Evolutionary conservation across 352 stramenopile species (phyloP), one percentile per base, ranked within the genome.

Genomic region (Phytopythium kandeliae): DNA sequence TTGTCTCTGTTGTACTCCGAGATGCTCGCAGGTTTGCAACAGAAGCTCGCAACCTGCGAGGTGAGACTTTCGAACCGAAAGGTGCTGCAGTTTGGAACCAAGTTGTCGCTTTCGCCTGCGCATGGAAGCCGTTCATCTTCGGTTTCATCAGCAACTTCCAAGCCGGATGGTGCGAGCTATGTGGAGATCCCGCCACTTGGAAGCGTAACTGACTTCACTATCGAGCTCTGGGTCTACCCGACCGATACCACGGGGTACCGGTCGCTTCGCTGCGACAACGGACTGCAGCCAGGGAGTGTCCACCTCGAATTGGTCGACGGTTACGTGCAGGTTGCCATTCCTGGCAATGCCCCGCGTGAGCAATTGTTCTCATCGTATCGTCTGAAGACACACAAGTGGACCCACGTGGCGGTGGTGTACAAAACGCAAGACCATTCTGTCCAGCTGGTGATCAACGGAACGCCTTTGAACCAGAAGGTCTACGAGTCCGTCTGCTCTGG

Each of bases 151-250:
- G 42, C 43, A 0, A 19, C 59, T 17, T 46, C 68, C 8, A 91
- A 87, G 43, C 28, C 63, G 13, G 67, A 86, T 7, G 68, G 85
- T 38, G 57, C 84, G 2, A 92, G 79, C 50, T 89, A 72, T 35
- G 71, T 82, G 1, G 78, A 92, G 46, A 74, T 74, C 16, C 78
- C 81, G 8, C 67, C 69, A 0, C 56, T 92, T 9, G 83, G 83
- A 9, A 67, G 84, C 45, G 63, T 74, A 6, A 62, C 62, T 8
- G 71, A 89, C 44, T 92, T 92, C 47, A 86, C 74, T 5, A 54
- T 95, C 15, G 85, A 95, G 54, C 71, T 90, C 55, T 95, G 85
- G 85, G 63, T 95, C 5, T 83, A 72, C 45, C 76, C 85, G 11
- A 73, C 63, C 3, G 78, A 92, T 30, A 56, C 93, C 10, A 54